phyloP scores from a whole-genome alignment of 2,329 filamentous ascomycete species.

The Clonostachys byssicola region DNA sequence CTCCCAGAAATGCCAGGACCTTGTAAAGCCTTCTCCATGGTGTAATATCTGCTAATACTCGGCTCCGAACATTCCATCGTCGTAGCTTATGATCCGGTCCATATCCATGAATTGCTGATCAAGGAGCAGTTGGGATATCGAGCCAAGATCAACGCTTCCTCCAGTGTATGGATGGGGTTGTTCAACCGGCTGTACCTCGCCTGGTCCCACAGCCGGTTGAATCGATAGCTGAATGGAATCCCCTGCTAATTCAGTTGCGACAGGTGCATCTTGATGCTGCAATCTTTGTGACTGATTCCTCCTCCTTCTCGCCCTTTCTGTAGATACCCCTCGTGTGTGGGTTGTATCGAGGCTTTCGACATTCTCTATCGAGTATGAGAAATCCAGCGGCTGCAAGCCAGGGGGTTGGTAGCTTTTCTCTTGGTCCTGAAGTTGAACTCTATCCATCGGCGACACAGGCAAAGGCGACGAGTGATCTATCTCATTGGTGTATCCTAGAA shows the following conservation, averaged over 20 bases:
- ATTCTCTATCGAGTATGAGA: too few relatives aligned
- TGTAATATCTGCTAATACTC: neutral
- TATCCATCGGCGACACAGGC: neutral
- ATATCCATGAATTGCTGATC: neutral
- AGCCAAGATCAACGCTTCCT: neutral
- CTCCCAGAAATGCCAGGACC: too few relatives aligned
- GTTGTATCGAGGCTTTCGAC: neutral
- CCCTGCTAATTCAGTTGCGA: too few relatives aligned
- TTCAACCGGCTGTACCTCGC: neutral
- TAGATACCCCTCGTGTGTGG: neutral
- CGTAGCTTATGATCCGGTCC: neutral
- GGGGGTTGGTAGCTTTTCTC: too few relatives aligned
- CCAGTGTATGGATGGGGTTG: neutral
- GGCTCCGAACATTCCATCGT: neutral
- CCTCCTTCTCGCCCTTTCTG: neutral
- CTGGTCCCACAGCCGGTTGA: neutral
- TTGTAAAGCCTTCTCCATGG: too few relatives aligned
- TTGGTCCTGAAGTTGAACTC: neutral
- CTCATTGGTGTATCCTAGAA: neutral
- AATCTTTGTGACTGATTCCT: neutral
- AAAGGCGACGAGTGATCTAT: neutral
- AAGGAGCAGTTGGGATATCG: neutral
- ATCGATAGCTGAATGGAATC: too few relatives aligned
- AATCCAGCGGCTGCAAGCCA: too few relatives aligned
- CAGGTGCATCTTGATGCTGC: neutral